Percentiles rank a stretch among this genome's conserved stretches.
Conservation (phyloP, 345 rosid species). For the Sapria himalayana region DNA sequence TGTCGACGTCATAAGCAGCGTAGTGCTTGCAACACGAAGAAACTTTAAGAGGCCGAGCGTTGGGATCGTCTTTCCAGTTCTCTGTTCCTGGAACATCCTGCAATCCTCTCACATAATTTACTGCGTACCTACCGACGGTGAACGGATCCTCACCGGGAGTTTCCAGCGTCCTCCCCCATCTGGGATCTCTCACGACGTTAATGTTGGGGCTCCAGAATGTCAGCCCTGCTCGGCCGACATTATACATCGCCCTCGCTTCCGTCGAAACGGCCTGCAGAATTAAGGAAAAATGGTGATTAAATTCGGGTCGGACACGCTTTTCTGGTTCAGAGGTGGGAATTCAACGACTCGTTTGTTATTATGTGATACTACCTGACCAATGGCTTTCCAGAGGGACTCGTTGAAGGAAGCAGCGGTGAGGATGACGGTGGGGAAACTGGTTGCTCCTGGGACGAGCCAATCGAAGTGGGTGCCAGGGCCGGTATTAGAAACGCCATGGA, state of each 20-base stretch:
- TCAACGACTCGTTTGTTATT: background rate
- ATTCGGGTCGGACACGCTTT: background rate
- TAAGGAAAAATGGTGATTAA: background rate
- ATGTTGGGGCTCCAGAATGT: conserved; percentile 28
- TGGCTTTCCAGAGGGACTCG: conserved; percentile 17
- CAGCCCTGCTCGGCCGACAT: conserved; percentile 23
- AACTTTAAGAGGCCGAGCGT: conserved; percentile 22
- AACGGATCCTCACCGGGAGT: conserved; percentile 33
- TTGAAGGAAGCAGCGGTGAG: conserved; percentile 19
- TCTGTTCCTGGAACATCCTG: conserved; percentile 22
- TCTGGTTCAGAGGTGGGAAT: background rate
- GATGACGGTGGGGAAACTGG: conserved; percentile 26
- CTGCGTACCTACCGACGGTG: conserved; percentile 17
- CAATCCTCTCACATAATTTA: conserved; percentile 21
- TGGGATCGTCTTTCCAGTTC: conserved; percentile 2
- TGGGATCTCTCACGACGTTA: conserved; percentile 24
- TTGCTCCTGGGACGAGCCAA: conserved; percentile 14
- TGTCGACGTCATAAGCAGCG: conserved; percentile 23
- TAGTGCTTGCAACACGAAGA: conserved; percentile 28
- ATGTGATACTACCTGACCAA: conserved; percentile 32
- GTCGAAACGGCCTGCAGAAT: conserved; percentile 22
- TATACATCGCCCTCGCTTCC: conserved; percentile 35
- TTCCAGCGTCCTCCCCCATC: conserved; percentile 26
- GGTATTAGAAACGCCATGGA: conserved; percentile 23
- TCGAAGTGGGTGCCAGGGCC: conserved; percentile 18